These are phyloP conservation scores for Asterella californica DNA, from an alignment of 225 moss, liverwort and hornwort genomes.

Conservation along the genomic window DNA sequence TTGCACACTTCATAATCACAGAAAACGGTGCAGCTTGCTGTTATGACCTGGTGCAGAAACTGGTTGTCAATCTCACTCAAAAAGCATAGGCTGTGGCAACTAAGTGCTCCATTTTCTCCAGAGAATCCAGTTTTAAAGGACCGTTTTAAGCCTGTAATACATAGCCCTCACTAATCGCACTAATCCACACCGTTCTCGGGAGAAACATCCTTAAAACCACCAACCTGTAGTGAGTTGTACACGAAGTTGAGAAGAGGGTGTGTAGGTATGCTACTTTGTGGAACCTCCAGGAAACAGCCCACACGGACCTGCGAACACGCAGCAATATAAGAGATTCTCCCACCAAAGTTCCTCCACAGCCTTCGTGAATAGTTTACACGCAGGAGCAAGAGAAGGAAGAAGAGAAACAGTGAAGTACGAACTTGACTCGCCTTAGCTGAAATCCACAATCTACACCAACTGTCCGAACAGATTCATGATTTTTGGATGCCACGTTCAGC, in stretches of 20 bases:
- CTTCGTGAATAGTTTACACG: too few species aligned
- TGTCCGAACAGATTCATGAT: neutral
- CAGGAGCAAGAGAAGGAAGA: neutral
- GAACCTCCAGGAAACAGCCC: conserved; percentile 83
- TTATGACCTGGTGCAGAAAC: neutral
- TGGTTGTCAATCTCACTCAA: neutral
- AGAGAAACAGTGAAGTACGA: neutral
- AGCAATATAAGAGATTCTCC: neutral
- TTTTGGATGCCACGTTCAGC: neutral
- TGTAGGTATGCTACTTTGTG: conserved; percentile 69
- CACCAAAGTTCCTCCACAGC: neutral
- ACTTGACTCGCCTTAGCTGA: neutral
- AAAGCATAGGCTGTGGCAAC: neutral
- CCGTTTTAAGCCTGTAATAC: neutral
- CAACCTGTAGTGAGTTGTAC: conserved; percentile 83
- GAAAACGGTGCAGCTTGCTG: neutral
- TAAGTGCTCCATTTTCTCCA: neutral
- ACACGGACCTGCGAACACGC: conserved; percentile 62
- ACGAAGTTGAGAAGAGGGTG: conserved; percentile 93
- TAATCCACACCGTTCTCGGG: neutral
- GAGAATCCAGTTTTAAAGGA: neutral
- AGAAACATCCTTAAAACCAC: neutral
- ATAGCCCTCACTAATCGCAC: neutral
- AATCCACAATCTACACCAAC: neutral
- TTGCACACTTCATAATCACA: neutral